Evolutionary conservation across 306 rosid species (phyloP).

Genomic region (Citrullus amarus): DNA sequence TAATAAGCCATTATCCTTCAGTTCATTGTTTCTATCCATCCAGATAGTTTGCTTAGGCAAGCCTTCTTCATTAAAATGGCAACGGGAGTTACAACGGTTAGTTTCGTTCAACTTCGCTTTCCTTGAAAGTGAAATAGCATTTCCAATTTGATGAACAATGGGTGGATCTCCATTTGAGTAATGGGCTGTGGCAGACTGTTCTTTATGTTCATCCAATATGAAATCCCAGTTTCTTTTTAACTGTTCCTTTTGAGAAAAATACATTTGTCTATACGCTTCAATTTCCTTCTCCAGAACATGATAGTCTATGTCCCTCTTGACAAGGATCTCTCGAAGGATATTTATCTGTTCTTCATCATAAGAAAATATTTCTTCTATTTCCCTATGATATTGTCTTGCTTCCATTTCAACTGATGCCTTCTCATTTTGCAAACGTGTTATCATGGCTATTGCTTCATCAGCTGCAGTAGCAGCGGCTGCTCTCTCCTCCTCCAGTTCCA

Average conservation of each 20-base stretch:
- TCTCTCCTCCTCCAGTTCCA: slow-evolving; percentile 94
- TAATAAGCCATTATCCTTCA: neutral
- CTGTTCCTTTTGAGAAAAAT: slow-evolving; percentile 21
- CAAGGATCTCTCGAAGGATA: slow-evolving; percentile 69
- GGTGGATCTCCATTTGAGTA: slow-evolving; percentile 20
- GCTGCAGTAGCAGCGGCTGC: slow-evolving; percentile 89
- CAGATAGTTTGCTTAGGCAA: neutral
- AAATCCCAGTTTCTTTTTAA: slow-evolving; percentile 21
- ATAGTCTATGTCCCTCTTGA: slow-evolving; percentile 69
- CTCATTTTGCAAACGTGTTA: slow-evolving; percentile 67
- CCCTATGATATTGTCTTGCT: slow-evolving; percentile 55
- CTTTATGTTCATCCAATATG: slow-evolving; percentile 22
- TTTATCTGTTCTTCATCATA: slow-evolving; percentile 86
- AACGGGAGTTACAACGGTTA: slow-evolving; percentile 13
- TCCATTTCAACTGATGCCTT: slow-evolving; percentile 70
- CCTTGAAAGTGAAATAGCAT: slow-evolving; percentile 9
- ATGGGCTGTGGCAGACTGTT: slow-evolving; percentile 16
- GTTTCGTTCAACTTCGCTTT: slow-evolving; percentile 7
- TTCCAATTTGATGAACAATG: slow-evolving; percentile 12
- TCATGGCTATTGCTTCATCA: slow-evolving; percentile 96
- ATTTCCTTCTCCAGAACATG: slow-evolving; percentile 62
- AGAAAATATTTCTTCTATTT: slow-evolving; percentile 62
- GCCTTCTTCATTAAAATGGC: slow-evolving; percentile 11
- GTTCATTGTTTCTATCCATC: slow-evolving; percentile 2
- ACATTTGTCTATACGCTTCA: slow-evolving; percentile 51